Conservation (phyloP, 306 rosid genomes). For the Sophora flavescens region DNA sequence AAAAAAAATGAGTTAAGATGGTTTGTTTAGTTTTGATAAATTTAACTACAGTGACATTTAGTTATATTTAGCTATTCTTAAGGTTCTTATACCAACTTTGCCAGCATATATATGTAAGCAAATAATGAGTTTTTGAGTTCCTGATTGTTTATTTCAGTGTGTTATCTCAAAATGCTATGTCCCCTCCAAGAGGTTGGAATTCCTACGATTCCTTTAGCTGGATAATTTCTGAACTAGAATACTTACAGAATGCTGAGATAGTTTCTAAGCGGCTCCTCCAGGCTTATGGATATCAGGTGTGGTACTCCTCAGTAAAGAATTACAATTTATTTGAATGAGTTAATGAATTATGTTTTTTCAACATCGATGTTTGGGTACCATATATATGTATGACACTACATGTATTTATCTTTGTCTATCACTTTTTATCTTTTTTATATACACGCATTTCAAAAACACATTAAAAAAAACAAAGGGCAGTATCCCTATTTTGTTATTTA, state of each 20-base stretch:
- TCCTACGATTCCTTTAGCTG: constrained; percentile 78
- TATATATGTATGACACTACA: too few species aligned
- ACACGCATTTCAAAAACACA: too few species aligned
- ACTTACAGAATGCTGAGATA: constrained; percentile 58
- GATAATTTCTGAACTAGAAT: constrained; percentile 71
- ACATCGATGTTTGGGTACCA: too few species aligned
- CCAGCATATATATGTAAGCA: not conserved
- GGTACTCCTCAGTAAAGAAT: not conserved
- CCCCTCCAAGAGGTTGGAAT: constrained; percentile 92
- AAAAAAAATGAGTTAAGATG: too few species aligned
- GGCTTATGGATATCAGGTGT: constrained; percentile 43
- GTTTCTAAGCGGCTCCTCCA: constrained; percentile 3
- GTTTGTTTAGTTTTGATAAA: not conserved
- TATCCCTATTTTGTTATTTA: too few species aligned
- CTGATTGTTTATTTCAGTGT: constrained; percentile 49
- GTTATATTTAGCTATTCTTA: too few species aligned
- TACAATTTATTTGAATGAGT: not conserved
- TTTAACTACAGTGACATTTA: too few species aligned
- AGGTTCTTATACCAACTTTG: too few species aligned
- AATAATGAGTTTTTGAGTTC: not conserved
- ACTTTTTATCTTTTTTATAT: too few species aligned
- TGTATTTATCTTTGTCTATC: too few species aligned
- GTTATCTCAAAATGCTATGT: constrained; percentile 45
- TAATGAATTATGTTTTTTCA: too few species aligned
- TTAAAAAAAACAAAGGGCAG: too few species aligned